Percentiles rank a stretch among this genome's conserved stretches.
phyloP scores from a whole-genome alignment of 2,329 filamentous ascomycete species.

The Neofusicoccum cordaticola region DNA sequence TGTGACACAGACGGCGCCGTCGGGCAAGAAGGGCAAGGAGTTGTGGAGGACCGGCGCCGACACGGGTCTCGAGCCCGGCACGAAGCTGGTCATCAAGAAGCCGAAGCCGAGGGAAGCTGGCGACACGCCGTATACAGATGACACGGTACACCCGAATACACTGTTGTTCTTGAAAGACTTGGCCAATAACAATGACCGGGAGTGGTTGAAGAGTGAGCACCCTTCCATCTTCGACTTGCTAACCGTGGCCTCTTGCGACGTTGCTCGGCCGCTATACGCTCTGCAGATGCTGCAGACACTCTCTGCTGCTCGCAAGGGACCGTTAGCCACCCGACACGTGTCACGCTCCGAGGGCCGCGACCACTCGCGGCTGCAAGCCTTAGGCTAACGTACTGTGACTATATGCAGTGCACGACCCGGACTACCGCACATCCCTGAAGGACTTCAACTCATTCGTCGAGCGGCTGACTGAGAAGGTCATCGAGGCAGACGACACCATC shows the following conservation, averaged over 20 bases:
- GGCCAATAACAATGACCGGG: slow-evolving; percentile 58
- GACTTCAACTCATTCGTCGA: slow-evolving; percentile 82
- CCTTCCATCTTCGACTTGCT: neutral
- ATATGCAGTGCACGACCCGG: slow-evolving; percentile 67
- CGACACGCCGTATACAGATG: slow-evolving; percentile 55
- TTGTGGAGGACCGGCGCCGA: slow-evolving; percentile 58
- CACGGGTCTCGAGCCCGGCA: slow-evolving; percentile 56
- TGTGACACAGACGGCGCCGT: slow-evolving; percentile 18
- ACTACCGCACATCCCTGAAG: slow-evolving; percentile 73
- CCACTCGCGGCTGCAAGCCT: neutral
- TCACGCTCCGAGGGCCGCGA: neutral
- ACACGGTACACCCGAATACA: slow-evolving; percentile 62
- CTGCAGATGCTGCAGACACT: neutral
- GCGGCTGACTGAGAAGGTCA: slow-evolving; percentile 66
- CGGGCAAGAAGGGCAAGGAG: slow-evolving; percentile 41
- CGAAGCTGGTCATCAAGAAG: slow-evolving; percentile 60
- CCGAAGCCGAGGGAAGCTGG: slow-evolving; percentile 61
- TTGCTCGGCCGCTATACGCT: neutral
- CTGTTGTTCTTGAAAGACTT: slow-evolving; percentile 60
- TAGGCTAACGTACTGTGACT: slow-evolving; percentile 15
- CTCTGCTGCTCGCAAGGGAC: neutral
- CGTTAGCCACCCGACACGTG: slow-evolving; percentile 14
- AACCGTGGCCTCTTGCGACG: neutral
- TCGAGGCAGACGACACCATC: slow-evolving; percentile 73
- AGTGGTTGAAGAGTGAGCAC: slow-evolving; percentile 61